Base-by-base conservation (phyloP, 2,329 filamentous ascomycete species). In the Diaporthe citriasiana region DNA sequence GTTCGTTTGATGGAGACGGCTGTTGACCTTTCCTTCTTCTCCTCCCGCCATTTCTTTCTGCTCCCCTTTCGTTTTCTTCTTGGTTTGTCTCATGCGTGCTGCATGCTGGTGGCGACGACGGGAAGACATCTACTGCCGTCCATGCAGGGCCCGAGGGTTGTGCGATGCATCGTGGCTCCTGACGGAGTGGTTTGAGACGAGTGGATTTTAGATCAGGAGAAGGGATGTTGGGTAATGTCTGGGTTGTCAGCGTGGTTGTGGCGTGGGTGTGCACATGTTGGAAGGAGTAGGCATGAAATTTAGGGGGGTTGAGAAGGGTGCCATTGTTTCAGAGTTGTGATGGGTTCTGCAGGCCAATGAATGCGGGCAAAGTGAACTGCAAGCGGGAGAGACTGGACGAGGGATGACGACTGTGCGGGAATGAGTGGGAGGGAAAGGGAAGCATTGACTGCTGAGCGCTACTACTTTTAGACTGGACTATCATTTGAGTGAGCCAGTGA, bases 321-420 rank as follows among this genome's bases (percentile, higher is more conserved):
- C 68, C 66, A 56, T 63, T 69, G 74, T 75, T 75, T 75, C 74
- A 74, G 68, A 74, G 27, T 63, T 65, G 74, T 60, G 69, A 73
- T 69, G 71, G 69, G 69, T 53, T 59, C 42, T 57, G 63, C 60
- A 73, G 38, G 35, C 40, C 53, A 60, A 45, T 63, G 42, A 56
- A 53, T 53, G 59, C 38, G 22, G 19, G 13, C 15, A 22, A n/a
- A 17, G 38, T 42, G 42, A 38, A 63, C 30, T 47, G 53, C 50
- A 30, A 25, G 70, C 17, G 19, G 42, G 25, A 45, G 27, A 60
- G 59, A 72, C 30, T 17, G 57, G 45, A 55, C 12, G 45, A 66
- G 63, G 42, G 47, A 66, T 65, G 57, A 42, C 38, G 45, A 45
- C 19, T 55, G 1, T 13, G n/a, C 6, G 40, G 45, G 27, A 40